These are phyloP conservation scores for Starmerella roubikii DNA, from an alignment of 805 yeast species.

Conservation along the genomic window DNA sequence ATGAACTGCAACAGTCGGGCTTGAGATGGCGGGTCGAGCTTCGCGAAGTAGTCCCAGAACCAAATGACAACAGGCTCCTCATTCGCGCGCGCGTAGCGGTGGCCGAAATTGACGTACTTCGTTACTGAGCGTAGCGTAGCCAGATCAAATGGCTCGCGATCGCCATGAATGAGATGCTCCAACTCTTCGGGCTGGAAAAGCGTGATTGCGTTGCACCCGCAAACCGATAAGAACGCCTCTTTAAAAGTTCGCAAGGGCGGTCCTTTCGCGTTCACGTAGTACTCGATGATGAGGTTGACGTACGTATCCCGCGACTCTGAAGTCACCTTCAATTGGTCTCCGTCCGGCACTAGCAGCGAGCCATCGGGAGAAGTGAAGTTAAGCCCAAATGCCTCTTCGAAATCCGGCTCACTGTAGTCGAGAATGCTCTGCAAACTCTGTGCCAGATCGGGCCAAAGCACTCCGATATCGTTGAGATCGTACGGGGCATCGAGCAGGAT, in stretches of 20 bases:
- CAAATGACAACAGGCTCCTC: conserved; percentile 39
- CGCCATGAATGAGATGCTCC: conserved; percentile 65
- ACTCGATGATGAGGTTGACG: conserved; percentile 48
- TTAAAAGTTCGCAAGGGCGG: conserved; percentile 40
- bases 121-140: conserved; percentile 57
- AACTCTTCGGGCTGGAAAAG: conserved; percentile 73
- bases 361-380: conserved; percentile 53
- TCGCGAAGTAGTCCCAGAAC: conserved; percentile 77
- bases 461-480: conserved; percentile 48
- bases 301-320: conserved; percentile 44
- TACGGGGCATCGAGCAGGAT: conserved; percentile 45
- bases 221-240: conserved; percentile 60
- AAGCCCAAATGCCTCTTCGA: conserved; percentile 38
- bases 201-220: conserved; percentile 69
- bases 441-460: conserved; percentile 57
- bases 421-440: conserved; percentile 36
- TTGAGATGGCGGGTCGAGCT: conserved; percentile 36
- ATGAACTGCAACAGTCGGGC: conserved; percentile 57
- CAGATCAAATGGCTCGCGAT: conserved; percentile 55
- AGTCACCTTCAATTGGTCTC: conserved; percentile 43
- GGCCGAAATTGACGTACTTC: conserved; percentile 53
- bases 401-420: conserved; percentile 31
- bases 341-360: conserved; percentile 48
- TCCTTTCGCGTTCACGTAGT: conserved; percentile 38
- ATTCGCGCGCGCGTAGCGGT: conserved; percentile 24